phyloP scores from a whole-genome alignment of 305 asterid genomes.

The Solanum hybrid region DNA sequence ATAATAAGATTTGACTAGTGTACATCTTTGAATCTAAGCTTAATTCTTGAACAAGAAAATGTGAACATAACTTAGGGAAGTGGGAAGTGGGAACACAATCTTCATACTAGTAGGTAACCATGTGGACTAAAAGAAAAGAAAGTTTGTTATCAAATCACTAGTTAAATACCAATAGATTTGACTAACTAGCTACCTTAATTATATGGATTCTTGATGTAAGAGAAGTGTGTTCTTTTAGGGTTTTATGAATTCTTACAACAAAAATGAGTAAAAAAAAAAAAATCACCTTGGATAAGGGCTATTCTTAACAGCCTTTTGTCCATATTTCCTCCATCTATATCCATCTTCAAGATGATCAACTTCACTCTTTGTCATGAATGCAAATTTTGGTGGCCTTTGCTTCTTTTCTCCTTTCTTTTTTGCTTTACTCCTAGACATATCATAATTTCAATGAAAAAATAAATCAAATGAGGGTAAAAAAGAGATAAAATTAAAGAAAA shows the following conservation, averaged over 20 bases:
- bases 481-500: background rate
- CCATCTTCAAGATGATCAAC: conserved; percentile 91
- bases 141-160: background rate
- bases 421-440: conserved; percentile 30
- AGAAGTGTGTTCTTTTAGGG: background rate
- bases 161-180: background rate
- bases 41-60: background rate
- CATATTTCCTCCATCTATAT: conserved; percentile 91
- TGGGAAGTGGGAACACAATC: background rate
- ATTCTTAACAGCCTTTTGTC: conserved; percentile 86
- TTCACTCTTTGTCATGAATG: conserved; percentile 86
- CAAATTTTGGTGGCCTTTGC: conserved; percentile 53
- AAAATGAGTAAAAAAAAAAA: background rate
- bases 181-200: background rate
- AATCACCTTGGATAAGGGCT: conserved; percentile 85
- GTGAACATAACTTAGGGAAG: background rate
- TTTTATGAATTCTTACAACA: background rate
- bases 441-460: background rate
- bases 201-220: background rate
- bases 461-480: background rate
- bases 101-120: background rate
- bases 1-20: background rate
- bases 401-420: conserved; percentile 71
- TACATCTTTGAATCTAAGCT: background rate
- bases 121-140: background rate